These are phyloP conservation scores for Fusarium napiforme DNA, from an alignment of 2,329 filamentous ascomycete species.

Conservation along the genomic window DNA sequence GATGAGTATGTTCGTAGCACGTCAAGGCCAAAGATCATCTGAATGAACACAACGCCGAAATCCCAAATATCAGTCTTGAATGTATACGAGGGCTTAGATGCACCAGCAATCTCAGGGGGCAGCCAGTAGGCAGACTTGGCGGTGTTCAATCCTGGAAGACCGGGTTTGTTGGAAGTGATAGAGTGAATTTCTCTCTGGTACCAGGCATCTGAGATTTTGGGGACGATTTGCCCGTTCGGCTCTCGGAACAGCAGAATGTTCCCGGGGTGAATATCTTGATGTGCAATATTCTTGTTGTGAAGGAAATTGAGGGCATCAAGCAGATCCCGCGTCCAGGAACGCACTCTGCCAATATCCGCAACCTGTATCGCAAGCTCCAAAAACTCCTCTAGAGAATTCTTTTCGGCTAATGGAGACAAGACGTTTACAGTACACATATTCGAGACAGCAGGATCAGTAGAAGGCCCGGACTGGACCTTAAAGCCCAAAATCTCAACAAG, in stretches of 20 bases:
- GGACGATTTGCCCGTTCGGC: constrained; percentile 72
- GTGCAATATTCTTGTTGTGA: constrained; percentile 84
- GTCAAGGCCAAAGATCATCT: constrained; percentile 92
- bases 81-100: constrained; percentile 70
- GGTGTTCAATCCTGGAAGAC: constrained; percentile 64
- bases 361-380: constrained; percentile 82
- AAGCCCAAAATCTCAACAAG: constrained; percentile 85
- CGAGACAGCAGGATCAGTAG: constrained; percentile 51
- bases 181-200: constrained; percentile 76
- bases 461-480: constrained; percentile 72
- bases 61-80: constrained; percentile 95
- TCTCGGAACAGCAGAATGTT: constrained; percentile 84
- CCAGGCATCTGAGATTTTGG: constrained; percentile 79
- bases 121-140: constrained; percentile 85
- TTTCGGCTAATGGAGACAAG: constrained; percentile 80
- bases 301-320: constrained; percentile 89
- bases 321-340: constrained; percentile 91
- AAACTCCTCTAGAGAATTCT: constrained; percentile 83
- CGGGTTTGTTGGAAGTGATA: constrained; percentile 64
- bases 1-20: constrained; percentile 82
- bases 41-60: constrained; percentile 87
- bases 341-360: constrained; percentile 75
- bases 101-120: constrained; percentile 77
- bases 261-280: constrained; percentile 82
- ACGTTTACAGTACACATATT: constrained; percentile 77